Evolutionary conservation across 371 early-diverging fungal genomes (phyloP), one percentile per base, ranked within the genome.

Genomic region (Actinomortierella wolfii): DNA sequence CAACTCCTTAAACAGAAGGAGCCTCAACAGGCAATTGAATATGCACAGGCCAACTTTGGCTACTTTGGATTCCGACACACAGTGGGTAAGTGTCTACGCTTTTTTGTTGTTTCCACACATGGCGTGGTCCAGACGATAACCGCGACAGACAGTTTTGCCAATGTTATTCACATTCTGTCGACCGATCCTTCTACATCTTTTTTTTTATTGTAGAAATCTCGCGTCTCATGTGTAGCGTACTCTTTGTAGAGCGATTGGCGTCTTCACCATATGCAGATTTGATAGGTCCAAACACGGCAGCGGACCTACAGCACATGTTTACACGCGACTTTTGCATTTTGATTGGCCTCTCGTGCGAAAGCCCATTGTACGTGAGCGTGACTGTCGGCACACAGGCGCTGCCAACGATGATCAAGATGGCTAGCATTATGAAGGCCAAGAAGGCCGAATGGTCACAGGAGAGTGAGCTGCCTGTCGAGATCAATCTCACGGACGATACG

Each of bases 391-490:
- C 93, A 0, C 85, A 85, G 13, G 95, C 98, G 1, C 80, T 97
- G 54, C 97, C 99, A 1, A 86, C 87, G 0, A 94, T 98, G 42
- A 83, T 92, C 76, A 97, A 97, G 68, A 85, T 97, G 81, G 83
- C 91, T 26, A 83, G 82, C 5, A 84, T 97, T 54, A 88, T 97
- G 89, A 90, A 93, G 60, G 89, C 86, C 29, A 88, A 87, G 54
- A 83, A 83, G 59, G 86, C 89, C 4, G 96, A 94, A 74, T 97
- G 98, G 98, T 91, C 89, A 63, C 86, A 89, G 44, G 89, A 92
- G 64, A 82, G 89, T 61, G 99, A 98, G 76, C 81, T 98, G 41
- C 93, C 97, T 0, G 93, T 90, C 77, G 97, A 96, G 64, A 88
- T 97, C 45, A 94, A 93, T 11, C 67, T 98, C 26, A 83, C 88